phyloP scores from a whole-genome alignment of 2,329 filamentous ascomycete genomes.

The Macrophomina phaseolina region DNA sequence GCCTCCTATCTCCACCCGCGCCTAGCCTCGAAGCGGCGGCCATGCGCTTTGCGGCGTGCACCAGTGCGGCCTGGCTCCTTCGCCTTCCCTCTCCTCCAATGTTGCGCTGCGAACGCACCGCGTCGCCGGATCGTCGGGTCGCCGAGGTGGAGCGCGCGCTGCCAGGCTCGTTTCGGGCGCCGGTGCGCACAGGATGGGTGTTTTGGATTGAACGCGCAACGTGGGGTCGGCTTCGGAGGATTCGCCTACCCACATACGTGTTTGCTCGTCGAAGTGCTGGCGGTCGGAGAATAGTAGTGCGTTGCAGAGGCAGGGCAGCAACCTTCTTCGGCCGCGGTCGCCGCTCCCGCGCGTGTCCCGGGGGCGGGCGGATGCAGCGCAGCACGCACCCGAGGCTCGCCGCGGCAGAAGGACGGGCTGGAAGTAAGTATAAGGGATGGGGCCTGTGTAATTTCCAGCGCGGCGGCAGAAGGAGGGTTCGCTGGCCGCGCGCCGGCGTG shows the following conservation, averaged over 20 bases:
- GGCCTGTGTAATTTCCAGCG: constrained; percentile 23
- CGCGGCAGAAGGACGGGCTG: background rate
- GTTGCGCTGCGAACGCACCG: background rate
- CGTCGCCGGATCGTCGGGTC: constrained; percentile 6
- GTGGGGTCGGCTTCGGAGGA: constrained; percentile 14
- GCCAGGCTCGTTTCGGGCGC: constrained; percentile 17
- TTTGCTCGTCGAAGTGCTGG: background rate
- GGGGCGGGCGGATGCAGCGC: constrained; percentile 2
- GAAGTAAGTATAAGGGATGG: constrained; percentile 25
- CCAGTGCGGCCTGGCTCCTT: background rate
- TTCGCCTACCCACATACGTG: background rate
- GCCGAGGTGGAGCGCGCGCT: constrained; percentile 14
- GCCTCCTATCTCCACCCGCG: constrained; percentile 7
- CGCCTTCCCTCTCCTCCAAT: constrained; percentile 14
- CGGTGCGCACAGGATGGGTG: constrained; percentile 8
- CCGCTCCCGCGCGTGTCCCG: constrained; percentile 11
- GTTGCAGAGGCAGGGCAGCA: background rate
- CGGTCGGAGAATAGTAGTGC: background rate
- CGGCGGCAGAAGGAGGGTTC: background rate
- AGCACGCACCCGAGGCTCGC: background rate
- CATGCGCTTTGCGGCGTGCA: constrained; percentile 17
- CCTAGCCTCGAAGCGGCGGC: constrained; percentile 12
- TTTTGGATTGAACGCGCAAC: constrained; percentile 23
- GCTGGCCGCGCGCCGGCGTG: constrained; percentile 17
- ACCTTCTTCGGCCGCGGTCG: constrained; percentile 4